Conservation (phyloP, 805 yeast genomes). For the Huiozyma sinensis region DNA sequence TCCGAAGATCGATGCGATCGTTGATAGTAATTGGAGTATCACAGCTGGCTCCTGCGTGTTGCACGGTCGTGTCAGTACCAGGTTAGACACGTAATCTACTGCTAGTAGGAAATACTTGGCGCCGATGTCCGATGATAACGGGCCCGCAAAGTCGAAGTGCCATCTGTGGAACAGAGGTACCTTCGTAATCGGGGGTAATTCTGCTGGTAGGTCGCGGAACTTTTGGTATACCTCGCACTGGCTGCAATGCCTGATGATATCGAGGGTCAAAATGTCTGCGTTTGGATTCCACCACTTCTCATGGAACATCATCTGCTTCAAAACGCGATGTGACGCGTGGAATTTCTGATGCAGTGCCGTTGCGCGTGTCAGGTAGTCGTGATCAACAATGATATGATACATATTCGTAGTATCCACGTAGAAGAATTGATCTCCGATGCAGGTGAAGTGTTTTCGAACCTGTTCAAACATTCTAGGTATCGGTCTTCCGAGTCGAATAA, state of each 20-base stretch:
- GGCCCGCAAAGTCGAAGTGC: conserved; percentile 3
- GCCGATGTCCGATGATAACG: not conserved
- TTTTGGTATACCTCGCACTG: conserved; percentile 1
- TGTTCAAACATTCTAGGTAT: too few species aligned
- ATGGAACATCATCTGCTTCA: not conserved
- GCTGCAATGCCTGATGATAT: not conserved
- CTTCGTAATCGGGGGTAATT: not conserved
- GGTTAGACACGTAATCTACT: conserved; percentile 1
- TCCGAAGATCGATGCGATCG: not conserved
- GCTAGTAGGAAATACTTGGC: not conserved
- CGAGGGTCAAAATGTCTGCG: not conserved
- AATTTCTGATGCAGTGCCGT: not conserved
- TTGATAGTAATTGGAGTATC: not conserved
- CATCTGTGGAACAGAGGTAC: not conserved
- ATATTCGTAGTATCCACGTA: not conserved
- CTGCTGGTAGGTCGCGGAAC: not conserved
- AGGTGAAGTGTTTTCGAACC: not conserved
- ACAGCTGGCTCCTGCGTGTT: not conserved
- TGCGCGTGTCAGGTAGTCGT: not conserved
- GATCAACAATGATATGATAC: not conserved
- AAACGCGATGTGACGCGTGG: conserved; percentile 1
- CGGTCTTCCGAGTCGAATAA: too few species aligned
- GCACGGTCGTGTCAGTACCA: not conserved
- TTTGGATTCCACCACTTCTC: conserved; percentile 1
- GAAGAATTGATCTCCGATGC: not conserved